Conservation (phyloP, 768 basidiomycete genomes). For the Podaxis rugospora region DNA sequence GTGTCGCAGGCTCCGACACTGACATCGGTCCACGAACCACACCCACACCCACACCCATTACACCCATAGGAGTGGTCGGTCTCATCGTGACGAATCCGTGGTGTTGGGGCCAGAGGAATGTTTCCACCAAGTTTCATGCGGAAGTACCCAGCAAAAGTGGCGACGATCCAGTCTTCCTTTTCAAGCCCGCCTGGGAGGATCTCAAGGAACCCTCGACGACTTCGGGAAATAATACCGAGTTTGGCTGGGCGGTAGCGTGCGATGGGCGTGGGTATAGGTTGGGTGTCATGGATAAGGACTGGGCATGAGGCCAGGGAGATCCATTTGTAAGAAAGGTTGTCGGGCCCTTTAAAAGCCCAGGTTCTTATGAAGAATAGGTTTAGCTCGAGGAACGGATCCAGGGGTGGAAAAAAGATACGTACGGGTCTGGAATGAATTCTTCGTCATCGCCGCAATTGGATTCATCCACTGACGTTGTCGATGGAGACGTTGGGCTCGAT, state of each 20-base stretch:
- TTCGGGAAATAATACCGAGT: constrained; percentile 30
- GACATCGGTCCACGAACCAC: neutral
- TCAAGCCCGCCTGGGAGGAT: constrained; percentile 28
- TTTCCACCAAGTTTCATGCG: constrained; percentile 4
- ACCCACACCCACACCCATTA: neutral
- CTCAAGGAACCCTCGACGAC: constrained; percentile 30
- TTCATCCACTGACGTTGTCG: neutral
- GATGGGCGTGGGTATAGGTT: constrained; percentile 19
- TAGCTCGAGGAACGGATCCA: neutral
- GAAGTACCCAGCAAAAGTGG: constrained; percentile 24
- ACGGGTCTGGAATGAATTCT: constrained; percentile 9
- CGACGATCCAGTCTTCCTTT: constrained; percentile 27
- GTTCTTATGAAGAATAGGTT: constrained; percentile 29
- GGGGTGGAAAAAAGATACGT: neutral
- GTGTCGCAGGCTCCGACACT: neutral
- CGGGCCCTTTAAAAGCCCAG: constrained; percentile 30
- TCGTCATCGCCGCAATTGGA: neutral
- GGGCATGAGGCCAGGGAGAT: constrained; percentile 32
- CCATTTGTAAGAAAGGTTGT: constrained; percentile 35
- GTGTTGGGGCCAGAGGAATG: neutral
- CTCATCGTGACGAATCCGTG: neutral
- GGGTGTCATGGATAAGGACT: constrained; percentile 25
- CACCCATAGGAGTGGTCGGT: neutral
- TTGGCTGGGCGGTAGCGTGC: constrained; percentile 32
- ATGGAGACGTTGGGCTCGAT: neutral